phyloP scores from a whole-genome alignment of 106 monocot genomes.

The Dendrobium officinale region DNA sequence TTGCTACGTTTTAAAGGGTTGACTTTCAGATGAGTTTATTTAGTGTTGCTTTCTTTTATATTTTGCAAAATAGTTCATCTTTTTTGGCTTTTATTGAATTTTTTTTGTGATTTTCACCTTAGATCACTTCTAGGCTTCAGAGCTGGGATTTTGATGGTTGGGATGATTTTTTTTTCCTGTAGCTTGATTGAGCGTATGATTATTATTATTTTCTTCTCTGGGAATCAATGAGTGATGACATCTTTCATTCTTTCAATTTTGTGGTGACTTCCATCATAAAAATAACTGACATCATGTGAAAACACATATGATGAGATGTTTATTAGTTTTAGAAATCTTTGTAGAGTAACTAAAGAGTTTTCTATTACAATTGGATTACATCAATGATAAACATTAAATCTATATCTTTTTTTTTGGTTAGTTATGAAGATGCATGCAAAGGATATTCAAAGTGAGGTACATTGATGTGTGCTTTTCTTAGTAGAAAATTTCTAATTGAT shows the following conservation, averaged over 20 bases:
- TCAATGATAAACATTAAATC: no score
- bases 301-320: no score
- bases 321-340: no score
- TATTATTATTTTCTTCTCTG: not conserved
- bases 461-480: no score
- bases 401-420: no score
- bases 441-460: no score
- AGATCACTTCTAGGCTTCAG: not conserved
- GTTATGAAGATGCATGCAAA: no score
- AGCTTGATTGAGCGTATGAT: not conserved
- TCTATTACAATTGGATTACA: no score
- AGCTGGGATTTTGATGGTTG: not conserved
- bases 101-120: not conserved
- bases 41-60: not conserved
- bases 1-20: not conserved
- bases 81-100: not conserved
- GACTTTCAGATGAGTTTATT: not conserved
- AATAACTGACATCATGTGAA: no score
- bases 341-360: no score
- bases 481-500: no score
- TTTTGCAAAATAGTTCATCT: not conserved
- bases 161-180: not conserved
- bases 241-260: not conserved
- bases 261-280: not conserved
- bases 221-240: not conserved